phyloP scores from a whole-genome alignment of 768 basidiomycete genomes.

The Ramaria sp. region DNA sequence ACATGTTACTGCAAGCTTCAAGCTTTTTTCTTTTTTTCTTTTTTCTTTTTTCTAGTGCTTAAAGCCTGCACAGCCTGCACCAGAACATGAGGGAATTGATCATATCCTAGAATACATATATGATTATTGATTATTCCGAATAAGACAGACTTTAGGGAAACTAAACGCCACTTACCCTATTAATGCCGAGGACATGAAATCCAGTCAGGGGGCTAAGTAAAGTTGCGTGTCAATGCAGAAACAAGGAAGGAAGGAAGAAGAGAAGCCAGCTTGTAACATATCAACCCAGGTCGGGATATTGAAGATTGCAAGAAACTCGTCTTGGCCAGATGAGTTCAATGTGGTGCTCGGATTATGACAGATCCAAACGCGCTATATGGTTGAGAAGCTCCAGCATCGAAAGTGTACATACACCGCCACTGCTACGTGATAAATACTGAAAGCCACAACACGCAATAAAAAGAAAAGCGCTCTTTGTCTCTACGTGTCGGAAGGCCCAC shows the following conservation, averaged over 20 bases:
- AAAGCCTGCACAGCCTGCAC: background rate
- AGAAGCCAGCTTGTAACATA: slow-evolving; percentile 1
- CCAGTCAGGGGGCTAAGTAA: slow-evolving; percentile 4
- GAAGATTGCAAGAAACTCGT: background rate
- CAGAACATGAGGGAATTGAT: background rate
- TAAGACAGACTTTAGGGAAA: background rate
- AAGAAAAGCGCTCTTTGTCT: slow-evolving; percentile 1
- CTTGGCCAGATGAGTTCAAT: background rate
- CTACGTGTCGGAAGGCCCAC: slow-evolving; percentile 1
- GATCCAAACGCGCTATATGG: background rate
- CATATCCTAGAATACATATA: slow-evolving; percentile 1
- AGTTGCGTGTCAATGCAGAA: no score
- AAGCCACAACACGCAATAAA: background rate
- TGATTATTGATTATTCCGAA: background rate
- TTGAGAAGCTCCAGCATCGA: background rate
- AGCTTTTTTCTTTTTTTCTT: no score
- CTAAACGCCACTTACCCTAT: background rate
- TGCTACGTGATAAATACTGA: background rate
- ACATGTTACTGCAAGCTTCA: no score
- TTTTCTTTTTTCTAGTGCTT: no score
- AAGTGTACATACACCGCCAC: slow-evolving; percentile 1
- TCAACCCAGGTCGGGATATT: slow-evolving; percentile 6
- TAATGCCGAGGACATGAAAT: slow-evolving; percentile 1
- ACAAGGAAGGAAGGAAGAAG: background rate
- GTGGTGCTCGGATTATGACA: background rate